Conservation (phyloP, 78 protist genomes). For the Mantamonas sphyraenae region DNA sequence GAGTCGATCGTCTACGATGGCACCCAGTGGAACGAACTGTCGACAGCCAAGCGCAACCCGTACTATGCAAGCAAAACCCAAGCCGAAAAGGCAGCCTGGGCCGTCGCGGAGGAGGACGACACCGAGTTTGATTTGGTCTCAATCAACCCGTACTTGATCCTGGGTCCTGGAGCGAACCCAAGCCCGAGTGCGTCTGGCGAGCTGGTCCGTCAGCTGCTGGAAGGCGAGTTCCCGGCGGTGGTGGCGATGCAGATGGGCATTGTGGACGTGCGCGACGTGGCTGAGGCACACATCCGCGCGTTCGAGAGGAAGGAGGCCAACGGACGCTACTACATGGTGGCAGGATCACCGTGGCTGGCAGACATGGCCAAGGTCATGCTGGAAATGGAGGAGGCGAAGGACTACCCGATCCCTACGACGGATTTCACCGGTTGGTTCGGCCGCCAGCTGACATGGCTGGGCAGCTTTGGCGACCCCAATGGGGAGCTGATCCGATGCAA, state of each 20-base stretch:
- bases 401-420: too few species aligned
- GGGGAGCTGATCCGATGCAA: too few species aligned
- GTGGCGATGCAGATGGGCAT: slow-evolving; percentile 5
- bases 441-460: too few species aligned
- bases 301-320: not conserved
- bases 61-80: slow-evolving; percentile 15
- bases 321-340: too few species aligned
- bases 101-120: too few species aligned
- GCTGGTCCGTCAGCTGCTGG: not conserved
- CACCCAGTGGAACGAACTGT: slow-evolving; percentile 21
- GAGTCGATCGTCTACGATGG: not conserved
- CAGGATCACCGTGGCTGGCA: too few species aligned
- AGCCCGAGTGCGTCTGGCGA: not conserved
- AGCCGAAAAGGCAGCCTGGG: slow-evolving; percentile 24
- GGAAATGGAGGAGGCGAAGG: too few species aligned
- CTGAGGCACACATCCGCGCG: slow-evolving; percentile 28
- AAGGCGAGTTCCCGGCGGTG: not conserved
- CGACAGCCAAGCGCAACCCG: not conserved
- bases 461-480: too few species aligned
- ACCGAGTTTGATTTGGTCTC: not conserved
- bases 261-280: slow-evolving; percentile 40
- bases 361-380: too few species aligned
- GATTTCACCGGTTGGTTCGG: too few species aligned
- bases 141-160: not conserved
- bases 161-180: not conserved